Evolutionary conservation across 2,329 filamentous ascomycete genomes (phyloP), one percentile per base, ranked within the genome.

Genomic region (Trichoderma harzianum): DNA sequence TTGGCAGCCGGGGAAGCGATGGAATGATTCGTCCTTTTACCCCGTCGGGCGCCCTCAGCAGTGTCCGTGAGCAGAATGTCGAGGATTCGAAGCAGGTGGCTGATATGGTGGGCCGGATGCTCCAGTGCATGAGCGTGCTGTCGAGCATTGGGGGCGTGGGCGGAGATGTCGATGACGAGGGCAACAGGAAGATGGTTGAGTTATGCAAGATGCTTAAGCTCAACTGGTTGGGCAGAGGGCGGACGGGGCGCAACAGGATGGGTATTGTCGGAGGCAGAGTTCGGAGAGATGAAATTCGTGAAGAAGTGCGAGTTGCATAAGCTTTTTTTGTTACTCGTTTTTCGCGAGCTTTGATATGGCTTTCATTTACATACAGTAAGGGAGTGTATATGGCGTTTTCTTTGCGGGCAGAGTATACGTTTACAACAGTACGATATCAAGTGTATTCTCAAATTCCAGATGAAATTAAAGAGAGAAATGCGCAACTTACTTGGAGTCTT

Each of bases 61-160:
- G 83, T 73, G 79, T 86, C 63, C 85, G 86, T 70, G 86, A 90
- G 77, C 87, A 89, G 77, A 89, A 89, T 78, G 83, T 89, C 16
- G 88, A 91, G 79, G 89, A 92, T 77, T 91, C 90, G 63, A 88
- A 93, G 79, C 90, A 96, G 78, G 90, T 98, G 69, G 97, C 96
- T 0, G 95, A 98, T 76, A 97, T 95, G 76, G 95, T 98, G 1
- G 96, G 94, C 0, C 87, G 95, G 65, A 97, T 99, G 93, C 85
- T 99, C 74, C 96, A 99, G 83, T 99, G 96, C 81, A 92, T 98
- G 81, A 95, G 92, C 79, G 94, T 99, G 8, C 85, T 99, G 26
- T 93, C 93, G 3, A 91, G 91, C 73, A 88, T 97, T 14, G 91
- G 85, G 26, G 79, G 78, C 60, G 89, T 86, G 1, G 88, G 88